These are phyloP conservation scores for Beta corolliflora DNA, from an alignment of 179 eudicot genomes.

Conservation along the genomic window DNA sequence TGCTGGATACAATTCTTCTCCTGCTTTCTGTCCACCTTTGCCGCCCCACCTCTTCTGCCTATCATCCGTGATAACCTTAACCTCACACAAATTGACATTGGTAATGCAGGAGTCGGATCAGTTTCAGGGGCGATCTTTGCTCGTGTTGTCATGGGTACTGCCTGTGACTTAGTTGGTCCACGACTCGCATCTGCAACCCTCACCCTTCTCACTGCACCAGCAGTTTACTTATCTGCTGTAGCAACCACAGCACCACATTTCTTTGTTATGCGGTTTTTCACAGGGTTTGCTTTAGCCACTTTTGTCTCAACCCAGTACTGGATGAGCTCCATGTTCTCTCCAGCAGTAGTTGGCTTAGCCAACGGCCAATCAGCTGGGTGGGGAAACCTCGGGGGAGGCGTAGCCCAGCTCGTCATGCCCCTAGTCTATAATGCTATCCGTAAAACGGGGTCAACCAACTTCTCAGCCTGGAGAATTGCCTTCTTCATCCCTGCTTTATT, in stretches of 20 bases:
- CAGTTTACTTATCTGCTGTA: neutral
- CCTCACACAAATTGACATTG: conserved; percentile 30
- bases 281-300: neutral
- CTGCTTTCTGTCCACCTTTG: conserved; percentile 70
- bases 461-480: conserved; percentile 73
- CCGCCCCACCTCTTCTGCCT: conserved; percentile 80
- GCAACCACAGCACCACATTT: neutral
- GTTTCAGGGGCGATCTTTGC: conserved; percentile 7
- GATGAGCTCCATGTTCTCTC: conserved; percentile 8
- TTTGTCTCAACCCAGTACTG: conserved; percentile 13
- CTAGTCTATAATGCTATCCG: conserved; percentile 51
- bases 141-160: conserved; percentile 3
- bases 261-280: neutral
- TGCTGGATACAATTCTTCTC: conserved; percentile 75
- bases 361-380: neutral
- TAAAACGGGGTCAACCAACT: conserved; percentile 40
- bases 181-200: conserved; percentile 21
- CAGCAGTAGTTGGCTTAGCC: neutral
- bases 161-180: conserved; percentile 17
- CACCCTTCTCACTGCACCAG: conserved; percentile 12
- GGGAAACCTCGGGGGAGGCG: conserved; percentile 55
- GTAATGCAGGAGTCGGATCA: conserved; percentile 14
- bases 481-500: conserved; percentile 71
- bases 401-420: conserved; percentile 81
- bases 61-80: conserved; percentile 67